Evolutionary conservation across 768 basidiomycete genomes (phyloP), one percentile per base, ranked within the genome.

Genomic region (Lactarius hengduanensis): DNA sequence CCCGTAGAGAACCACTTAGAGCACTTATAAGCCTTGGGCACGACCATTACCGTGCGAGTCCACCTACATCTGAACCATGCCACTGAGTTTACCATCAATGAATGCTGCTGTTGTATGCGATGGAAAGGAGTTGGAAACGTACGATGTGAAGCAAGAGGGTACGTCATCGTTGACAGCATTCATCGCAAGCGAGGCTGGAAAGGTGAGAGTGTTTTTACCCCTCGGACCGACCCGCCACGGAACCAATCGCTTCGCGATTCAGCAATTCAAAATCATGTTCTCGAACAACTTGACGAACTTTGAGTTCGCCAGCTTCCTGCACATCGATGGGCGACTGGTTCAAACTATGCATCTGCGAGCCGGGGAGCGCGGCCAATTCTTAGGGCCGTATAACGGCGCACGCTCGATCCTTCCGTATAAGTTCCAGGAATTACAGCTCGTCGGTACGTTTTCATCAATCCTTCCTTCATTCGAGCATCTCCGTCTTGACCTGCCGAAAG

Each of bases 131-230:
- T 26, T 66, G 40, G 57, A 59, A 54, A 36, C 47, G 9, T 43
- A 58, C n/a, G 47, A 54, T n/a, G 57, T 41, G 18, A 43, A 54
- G n/a, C 57, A 43, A 15, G 65, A 62, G 5, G 36, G 59, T n/a
- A 56, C 50, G 4, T 58, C 47, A 2, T 32, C 56, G 2, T 2
- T 62, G 16, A 58, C 18, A 9, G 65, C 47, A 2, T 62, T 58
- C 30, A 32, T 66, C 13, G 57, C 65, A 28, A 66, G 65, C 32
- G 61, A 62, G 47, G 57, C 61, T 32, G 61, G 65, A 16, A 66
- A 66, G 57, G 65, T 66, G 45, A 47, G 47, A 43, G 40, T 15
- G 18, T 59, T 36, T 18, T 40, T 22, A 22, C 8, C 9, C 18
- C 20, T 47, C 45, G 20, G n/a, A 22, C n/a, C 55, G 20, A n/a